These are phyloP conservation scores for Chimonanthus salicifolius DNA, from an alignment of 164 flowering plant genomes.

Conservation along the genomic window DNA sequence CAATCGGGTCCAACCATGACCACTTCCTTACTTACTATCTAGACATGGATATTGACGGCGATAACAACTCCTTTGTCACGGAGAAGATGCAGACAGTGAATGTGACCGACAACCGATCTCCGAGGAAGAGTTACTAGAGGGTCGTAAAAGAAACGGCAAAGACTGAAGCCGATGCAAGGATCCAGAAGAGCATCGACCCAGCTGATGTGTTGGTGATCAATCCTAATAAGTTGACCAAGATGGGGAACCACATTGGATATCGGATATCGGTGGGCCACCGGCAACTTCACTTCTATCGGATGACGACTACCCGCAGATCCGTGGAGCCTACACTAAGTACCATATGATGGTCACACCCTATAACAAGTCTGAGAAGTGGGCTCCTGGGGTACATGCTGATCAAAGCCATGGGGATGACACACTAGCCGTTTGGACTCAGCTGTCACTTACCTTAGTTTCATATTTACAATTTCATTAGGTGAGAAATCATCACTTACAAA, in stretches of 20 bases:
- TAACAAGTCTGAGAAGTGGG: slow-evolving; percentile 46
- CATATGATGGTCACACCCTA: slow-evolving; percentile 47
- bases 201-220: slow-evolving; percentile 32
- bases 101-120: neutral
- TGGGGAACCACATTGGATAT: slow-evolving; percentile 37
- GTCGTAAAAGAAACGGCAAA: slow-evolving; percentile 6
- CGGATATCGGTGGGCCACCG: slow-evolving; percentile 24
- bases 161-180: slow-evolving; percentile 13
- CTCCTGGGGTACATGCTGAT: slow-evolving; percentile 28
- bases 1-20: slow-evolving; percentile 48
- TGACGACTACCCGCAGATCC: slow-evolving; percentile 40
- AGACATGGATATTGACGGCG: slow-evolving; percentile 59
- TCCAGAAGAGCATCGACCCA: slow-evolving; percentile 21
- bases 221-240: slow-evolving; percentile 27
- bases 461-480: no score
- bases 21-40: slow-evolving; percentile 54
- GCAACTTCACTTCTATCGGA: slow-evolving; percentile 21
- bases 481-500: no score
- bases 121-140: slow-evolving; percentile 18
- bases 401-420: slow-evolving; percentile 43
- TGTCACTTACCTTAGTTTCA: neutral
- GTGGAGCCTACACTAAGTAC: slow-evolving; percentile 34
- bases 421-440: slow-evolving; percentile 22
- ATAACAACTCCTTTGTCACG: slow-evolving; percentile 43
- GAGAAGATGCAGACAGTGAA: slow-evolving; percentile 23